Evolutionary conservation across 139 green algal species (phyloP), one percentile per base, ranked within the genome.

Genomic region (Chlorella vulgaris): DNA sequence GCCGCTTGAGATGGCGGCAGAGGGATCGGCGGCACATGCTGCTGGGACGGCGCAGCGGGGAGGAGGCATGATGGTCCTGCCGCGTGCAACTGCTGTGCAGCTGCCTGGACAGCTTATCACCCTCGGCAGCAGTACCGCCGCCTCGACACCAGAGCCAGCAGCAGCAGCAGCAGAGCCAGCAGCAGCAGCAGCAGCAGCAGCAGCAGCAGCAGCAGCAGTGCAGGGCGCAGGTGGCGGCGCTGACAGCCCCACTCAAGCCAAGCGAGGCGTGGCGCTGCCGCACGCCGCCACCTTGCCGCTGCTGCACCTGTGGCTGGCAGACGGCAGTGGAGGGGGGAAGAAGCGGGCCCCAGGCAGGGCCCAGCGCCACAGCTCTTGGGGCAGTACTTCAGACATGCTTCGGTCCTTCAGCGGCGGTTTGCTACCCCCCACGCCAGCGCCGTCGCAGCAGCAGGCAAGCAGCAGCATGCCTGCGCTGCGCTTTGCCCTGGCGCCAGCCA

Each of bases 241-340:
- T 29, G 4, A 39, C 75, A 33, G 60, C 60, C 42, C 24, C 35
- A 13, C 21, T 26, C 1, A 15, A 8, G 36, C 33, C 53, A 4
- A 15, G 55, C 58, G n/a, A 3, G 74, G 50, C 31, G n/a, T 55
- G 21, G 26, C 74, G 65, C 77, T 83, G 43, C 36, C 43, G 5
- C 55, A 76, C 2, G 28, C 35, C 24, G 66, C 47, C 47, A 83
- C 77, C 4, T n/a, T 83, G 35, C 77, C 77, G 35, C 36, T 83
- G 66, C 67, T 83, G 65, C 65, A 76, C 38, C 47, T 83, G 43
- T 83, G 77, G 77, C 55, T 36, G 4, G 36, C 73, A 0, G 36
- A 35, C 3, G 65, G 18, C 22, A 21, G 18, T n/a, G 55, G 18
- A 38, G 69, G 26, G 13, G 40, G 53, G 26, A 39, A 36, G 35